These are phyloP conservation scores for Aspergillus latus DNA, from an alignment of 2,329 filamentous ascomycete genomes.

Conservation along the genomic window DNA sequence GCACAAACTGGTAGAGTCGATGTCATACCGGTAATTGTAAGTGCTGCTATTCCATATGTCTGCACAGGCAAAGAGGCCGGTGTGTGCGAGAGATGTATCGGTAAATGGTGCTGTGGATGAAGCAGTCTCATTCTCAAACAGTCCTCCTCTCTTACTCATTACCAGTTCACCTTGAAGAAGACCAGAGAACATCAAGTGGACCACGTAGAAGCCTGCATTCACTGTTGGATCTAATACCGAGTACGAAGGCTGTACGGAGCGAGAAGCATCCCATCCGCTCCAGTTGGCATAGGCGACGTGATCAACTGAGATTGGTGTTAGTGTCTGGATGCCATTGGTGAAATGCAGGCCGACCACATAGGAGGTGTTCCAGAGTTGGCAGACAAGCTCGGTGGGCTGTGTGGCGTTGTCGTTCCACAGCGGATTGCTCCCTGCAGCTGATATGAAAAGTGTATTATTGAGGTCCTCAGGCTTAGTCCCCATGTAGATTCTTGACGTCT, in stretches of 20 bases:
- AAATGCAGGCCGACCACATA: conserved; percentile 11
- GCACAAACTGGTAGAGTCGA: conserved; percentile 1
- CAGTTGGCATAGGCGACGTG: conserved; percentile 5
- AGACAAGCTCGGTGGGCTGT: conserved; percentile 13
- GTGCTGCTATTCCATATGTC: conserved; percentile 10
- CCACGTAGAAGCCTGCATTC: background rate
- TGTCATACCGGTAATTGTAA: background rate
- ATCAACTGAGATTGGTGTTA: conserved; percentile 12
- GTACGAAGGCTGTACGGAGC: background rate
- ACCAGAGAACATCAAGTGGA: background rate
- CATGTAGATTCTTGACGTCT: background rate
- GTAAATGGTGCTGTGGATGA: conserved; percentile 1
- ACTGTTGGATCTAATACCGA: background rate
- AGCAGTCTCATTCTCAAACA: background rate
- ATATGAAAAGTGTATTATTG: background rate
- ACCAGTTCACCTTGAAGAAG: background rate
- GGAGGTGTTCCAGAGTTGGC: conserved; percentile 18
- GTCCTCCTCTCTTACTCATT: background rate
- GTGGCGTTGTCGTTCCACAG: conserved; percentile 7
- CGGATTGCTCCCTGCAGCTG: conserved; percentile 6
- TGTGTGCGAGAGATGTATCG: background rate
- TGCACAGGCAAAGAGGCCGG: background rate
- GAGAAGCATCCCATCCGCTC: background rate
- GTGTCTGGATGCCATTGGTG: conserved; percentile 1
- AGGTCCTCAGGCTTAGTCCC: background rate